A percentile compares a stretch with the other conserved stretches of the same genome.
These are phyloP conservation scores for Ceratocystis colombiana DNA, from an alignment of 2,329 filamentous ascomycete genomes.

Conservation along the genomic window DNA sequence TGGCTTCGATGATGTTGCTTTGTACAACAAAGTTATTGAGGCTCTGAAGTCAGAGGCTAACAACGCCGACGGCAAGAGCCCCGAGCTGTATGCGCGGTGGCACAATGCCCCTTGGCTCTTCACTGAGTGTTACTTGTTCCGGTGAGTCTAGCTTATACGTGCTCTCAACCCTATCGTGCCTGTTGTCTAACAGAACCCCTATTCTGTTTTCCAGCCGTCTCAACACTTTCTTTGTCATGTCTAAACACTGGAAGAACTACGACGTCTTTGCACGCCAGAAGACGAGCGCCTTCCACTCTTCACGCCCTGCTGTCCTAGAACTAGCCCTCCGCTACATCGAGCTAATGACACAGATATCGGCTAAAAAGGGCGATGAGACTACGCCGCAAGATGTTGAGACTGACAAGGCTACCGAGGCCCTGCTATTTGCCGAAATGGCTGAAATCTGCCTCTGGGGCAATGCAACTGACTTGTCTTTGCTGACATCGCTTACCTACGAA, in stretches of 20 bases:
- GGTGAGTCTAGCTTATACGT: conserved; percentile 38
- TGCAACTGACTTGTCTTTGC: conserved; percentile 82
- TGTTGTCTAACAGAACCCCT: neutral
- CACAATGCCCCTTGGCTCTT: conserved; percentile 80
- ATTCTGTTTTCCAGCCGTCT: conserved; percentile 50
- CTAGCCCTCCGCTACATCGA: conserved; percentile 69
- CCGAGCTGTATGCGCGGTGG: conserved; percentile 50
- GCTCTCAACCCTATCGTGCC: neutral
- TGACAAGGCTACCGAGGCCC: conserved; percentile 56
- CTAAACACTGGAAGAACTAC: conserved; percentile 76
- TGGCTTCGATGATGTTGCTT: conserved; percentile 60
- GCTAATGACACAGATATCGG: conserved; percentile 41
- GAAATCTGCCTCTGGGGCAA: conserved; percentile 98
- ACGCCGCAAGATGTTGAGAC: conserved; percentile 28
- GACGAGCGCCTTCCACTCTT: conserved; percentile 83
- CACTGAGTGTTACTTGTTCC: conserved; percentile 87
- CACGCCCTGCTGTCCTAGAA: conserved; percentile 73
- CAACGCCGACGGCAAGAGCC: conserved; percentile 34
- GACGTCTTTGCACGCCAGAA: conserved; percentile 87
- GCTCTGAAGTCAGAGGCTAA: conserved; percentile 43
- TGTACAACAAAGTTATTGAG: conserved; percentile 79
- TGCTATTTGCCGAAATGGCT: conserved; percentile 84
- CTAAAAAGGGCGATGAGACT: conserved; percentile 50
- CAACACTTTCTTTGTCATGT: conserved; percentile 64
- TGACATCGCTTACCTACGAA: conserved; percentile 84